Conservation (phyloP, 768 basidiomycete genomes). For the Suillus tomentosus region DNA sequence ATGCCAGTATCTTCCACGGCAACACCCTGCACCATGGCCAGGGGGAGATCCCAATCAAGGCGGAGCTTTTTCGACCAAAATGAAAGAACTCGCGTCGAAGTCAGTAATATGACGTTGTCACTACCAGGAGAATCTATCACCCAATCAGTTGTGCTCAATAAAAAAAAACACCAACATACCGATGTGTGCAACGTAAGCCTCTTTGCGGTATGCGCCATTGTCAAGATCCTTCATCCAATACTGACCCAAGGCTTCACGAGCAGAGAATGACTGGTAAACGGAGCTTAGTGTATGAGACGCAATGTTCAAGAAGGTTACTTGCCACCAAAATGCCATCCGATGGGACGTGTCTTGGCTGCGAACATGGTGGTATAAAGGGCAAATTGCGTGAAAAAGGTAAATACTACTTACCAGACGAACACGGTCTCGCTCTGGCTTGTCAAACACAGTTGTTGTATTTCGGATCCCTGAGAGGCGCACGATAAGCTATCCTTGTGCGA, state of each 20-base stretch:
- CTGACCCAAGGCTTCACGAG: constrained; percentile 90
- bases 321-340: constrained; percentile 87
- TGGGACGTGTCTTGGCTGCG: constrained; percentile 81
- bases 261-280: constrained; percentile 74
- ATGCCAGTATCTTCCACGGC: constrained; percentile 91
- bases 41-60: constrained; percentile 90
- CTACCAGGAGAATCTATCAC: constrained; percentile 68
- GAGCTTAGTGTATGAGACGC: neutral
- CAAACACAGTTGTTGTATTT: constrained; percentile 98
- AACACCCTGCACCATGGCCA: constrained; percentile 84
- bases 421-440: constrained; percentile 86
- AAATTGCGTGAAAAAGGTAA: neutral
- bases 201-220: constrained; percentile 81
- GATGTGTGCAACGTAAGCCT: constrained; percentile 90
- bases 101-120: constrained; percentile 81
- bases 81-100: constrained; percentile 73
- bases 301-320: constrained; percentile 30
- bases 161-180: constrained; percentile 49
- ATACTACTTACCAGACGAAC: constrained; percentile 64
- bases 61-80: constrained; percentile 85
- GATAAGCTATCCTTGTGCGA: neutral
- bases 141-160: constrained; percentile 15
- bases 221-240: constrained; percentile 97
- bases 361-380: neutral
- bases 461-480: constrained; percentile 70